These are phyloP conservation scores for Lachancea nothofagi DNA, from an alignment of 805 yeast species.

Conservation along the genomic window DNA sequence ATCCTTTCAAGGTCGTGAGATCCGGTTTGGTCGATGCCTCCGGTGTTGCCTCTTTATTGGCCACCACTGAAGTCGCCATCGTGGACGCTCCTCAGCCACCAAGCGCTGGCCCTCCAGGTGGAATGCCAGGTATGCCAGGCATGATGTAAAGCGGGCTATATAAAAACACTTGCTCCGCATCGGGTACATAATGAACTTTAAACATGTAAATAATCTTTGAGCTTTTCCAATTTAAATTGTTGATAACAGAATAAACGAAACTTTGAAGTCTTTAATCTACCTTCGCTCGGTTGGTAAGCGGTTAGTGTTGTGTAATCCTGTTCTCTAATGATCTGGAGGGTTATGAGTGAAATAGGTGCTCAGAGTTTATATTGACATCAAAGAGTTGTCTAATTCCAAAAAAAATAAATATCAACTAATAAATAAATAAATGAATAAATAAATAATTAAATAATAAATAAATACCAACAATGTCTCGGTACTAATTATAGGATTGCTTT, in stretches of 20 bases:
- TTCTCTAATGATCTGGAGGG: too few relatives aligned
- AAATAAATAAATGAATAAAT: too few relatives aligned
- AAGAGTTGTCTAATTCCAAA: too few relatives aligned
- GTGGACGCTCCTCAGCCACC: conserved; percentile 86
- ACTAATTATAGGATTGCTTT: not conserved
- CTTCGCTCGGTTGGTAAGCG: too few relatives aligned
- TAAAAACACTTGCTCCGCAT: conserved; percentile 16
- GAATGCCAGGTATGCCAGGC: conserved; percentile 65
- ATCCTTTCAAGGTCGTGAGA: conserved; percentile 97
- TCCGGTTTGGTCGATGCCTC: conserved; percentile 93
- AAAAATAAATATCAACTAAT: too few relatives aligned
- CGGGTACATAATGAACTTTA: conserved; percentile 8
- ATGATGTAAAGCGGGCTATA: conserved; percentile 31
- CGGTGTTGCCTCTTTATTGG: conserved; percentile 94
- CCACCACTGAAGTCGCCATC: conserved; percentile 97
- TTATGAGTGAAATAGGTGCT: too few relatives aligned
- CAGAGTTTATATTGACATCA: too few relatives aligned
- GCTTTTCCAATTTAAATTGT: not conserved
- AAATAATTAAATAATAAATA: too few relatives aligned
- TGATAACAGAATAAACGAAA: too few relatives aligned
- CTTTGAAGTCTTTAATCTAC: too few relatives aligned
- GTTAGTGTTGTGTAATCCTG: too few relatives aligned
- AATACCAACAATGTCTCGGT: not conserved
- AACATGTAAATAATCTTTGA: conserved; percentile 5
- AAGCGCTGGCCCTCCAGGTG: conserved; percentile 48